Base-by-base conservation (phyloP, 352 stramenopile genomes). In the Aphanomyces euteiches region DNA sequence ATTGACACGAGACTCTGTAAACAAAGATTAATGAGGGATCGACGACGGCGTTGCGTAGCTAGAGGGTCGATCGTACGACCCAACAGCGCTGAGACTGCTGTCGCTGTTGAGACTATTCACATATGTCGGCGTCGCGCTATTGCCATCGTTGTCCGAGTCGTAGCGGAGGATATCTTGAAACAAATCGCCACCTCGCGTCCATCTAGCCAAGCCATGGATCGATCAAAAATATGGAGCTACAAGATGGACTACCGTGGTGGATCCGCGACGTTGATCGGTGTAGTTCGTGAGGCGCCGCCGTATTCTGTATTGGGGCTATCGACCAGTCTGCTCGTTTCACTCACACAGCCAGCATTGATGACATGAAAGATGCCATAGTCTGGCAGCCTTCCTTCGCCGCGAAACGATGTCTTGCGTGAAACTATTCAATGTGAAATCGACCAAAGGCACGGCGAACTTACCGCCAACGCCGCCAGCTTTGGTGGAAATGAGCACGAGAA, bases 301-400 rank as follows among this genome's bases (percentile, higher is more conserved):
- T 89, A 93, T 21, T 78, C 74, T 19, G 78, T 77, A 17, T 82
- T 73, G 12, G 86, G 83, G 47, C 84, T 94, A 54, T 82, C 84
- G 7, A 88, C 66, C n/a, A 92, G 74, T 59, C 87, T 38, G 21
- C 41, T 56, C 17, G 59, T 83, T 19, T 72, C 66, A 47, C 56
- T 67, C 12, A 64, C 57, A 28, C 75, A 76, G 36, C 79, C 77
- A 17, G 78, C 77, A 72, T 92, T 93, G 63, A 94, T 94, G 60
- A 94, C 89, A 75, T 94, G 85, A 66, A 95, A 94, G 74, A 95
- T 85, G 37, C 87, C 85, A 69, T 88, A 95, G 75, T 95, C 85
- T 5, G 87, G 87, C 40, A 95, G 72, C 65, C 90, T 90, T 17
- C 76, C 73, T 37, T 81, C 77, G 82, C 73, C 43, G 54, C 19